A percentile compares a stretch with the other conserved stretches of the same genome.
These are phyloP conservation scores for Leccinum obscurum DNA, from an alignment of 768 basidiomycete genomes.

Conservation along the genomic window DNA sequence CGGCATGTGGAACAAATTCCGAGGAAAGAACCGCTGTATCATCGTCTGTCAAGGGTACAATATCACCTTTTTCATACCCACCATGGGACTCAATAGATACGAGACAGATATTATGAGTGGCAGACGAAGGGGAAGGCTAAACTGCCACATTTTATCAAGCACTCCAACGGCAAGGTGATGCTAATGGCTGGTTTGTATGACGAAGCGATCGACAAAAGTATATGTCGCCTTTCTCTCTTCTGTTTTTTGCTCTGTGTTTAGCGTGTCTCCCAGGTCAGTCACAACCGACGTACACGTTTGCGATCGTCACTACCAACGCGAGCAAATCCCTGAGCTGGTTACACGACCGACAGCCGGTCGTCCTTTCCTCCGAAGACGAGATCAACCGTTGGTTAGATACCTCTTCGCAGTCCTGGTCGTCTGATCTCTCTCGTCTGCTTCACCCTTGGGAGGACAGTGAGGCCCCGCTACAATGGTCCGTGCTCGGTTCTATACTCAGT, in stretches of 20 bases:
- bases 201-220: conserved; percentile 63
- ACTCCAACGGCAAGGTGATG: conserved; percentile 62
- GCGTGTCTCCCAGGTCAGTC: conserved; percentile 42
- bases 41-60: conserved; percentile 74
- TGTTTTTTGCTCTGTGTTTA: neutral
- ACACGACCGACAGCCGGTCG: conserved; percentile 89
- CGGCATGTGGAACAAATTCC: conserved; percentile 85
- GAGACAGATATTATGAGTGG: conserved; percentile 90
- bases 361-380: conserved; percentile 63
- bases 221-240: neutral
- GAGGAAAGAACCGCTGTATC: conserved; percentile 82
- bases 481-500: conserved; percentile 1
- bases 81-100: neutral
- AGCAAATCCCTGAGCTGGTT: conserved; percentile 75
- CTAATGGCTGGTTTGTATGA: conserved; percentile 91
- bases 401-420: conserved; percentile 61
- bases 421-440: conserved; percentile 58
- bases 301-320: conserved; percentile 84
- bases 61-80: neutral
- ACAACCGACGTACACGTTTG: conserved; percentile 73
- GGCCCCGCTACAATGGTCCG: conserved; percentile 68
- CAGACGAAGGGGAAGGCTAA: conserved; percentile 78
- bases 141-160: conserved; percentile 79
- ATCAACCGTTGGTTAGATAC: conserved; percentile 81
- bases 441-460: conserved; percentile 53